phyloP scores from a whole-genome alignment of 2,329 filamentous ascomycete genomes.

The Microcyclosporella mali region DNA sequence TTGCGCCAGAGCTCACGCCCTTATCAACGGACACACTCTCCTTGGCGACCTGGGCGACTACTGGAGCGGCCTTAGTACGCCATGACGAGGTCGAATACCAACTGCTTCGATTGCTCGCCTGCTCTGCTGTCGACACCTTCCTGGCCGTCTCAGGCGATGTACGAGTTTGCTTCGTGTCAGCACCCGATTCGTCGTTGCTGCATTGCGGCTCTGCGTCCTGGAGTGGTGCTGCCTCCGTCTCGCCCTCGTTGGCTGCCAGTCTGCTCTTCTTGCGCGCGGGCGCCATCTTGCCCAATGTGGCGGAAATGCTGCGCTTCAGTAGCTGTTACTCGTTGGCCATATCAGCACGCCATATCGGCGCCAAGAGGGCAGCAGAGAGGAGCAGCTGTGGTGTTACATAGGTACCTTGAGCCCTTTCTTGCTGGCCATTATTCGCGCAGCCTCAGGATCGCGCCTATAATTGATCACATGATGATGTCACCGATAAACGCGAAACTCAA shows the following conservation, averaged over 20 bases:
- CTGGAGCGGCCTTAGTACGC: conserved; percentile 39
- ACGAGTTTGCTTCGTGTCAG: not conserved
- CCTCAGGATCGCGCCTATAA: no score
- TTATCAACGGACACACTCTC: conserved; percentile 43
- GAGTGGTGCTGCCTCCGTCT: conserved; percentile 5
- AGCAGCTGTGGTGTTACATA: no score
- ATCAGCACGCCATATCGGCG: no score
- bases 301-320: not conserved
- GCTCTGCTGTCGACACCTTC: not conserved
- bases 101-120: conserved; percentile 22
- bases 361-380: no score
- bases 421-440: no score
- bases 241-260: conserved; percentile 14
- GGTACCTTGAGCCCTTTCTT: no score
- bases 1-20: conserved; percentile 37
- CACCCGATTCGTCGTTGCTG: not conserved
- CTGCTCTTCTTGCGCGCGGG: conserved; percentile 24
- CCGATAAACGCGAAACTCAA: no score
- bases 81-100: conserved; percentile 42
- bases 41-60: conserved; percentile 42
- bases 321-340: not conserved
- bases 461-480: no score
- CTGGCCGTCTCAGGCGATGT: not conserved
- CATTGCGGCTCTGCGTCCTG: not conserved
- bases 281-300: conserved; percentile 10